Base-by-base conservation (phyloP, 108 stramenopile species). In the Discostella stelligeroides region DNA sequence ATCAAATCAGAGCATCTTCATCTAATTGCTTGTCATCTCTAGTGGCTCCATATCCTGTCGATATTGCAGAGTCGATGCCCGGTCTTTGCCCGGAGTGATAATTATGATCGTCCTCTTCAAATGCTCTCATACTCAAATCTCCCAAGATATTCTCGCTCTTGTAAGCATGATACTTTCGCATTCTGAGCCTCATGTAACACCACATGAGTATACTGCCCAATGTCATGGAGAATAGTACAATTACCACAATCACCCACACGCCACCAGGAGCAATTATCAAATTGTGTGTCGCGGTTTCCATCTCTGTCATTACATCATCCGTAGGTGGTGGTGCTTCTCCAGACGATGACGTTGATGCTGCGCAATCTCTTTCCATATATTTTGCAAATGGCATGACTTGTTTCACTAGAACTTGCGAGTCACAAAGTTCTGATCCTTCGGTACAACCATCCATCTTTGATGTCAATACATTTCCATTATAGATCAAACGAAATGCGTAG, bases 381-480 rank as follows among this genome's bases (percentile, higher is more conserved):
- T 60, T 70, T 1, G 85, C 85, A 60, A 90, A 82, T 39, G 77
- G 70, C 62, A 62, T 42, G 11, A 90, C 74, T 15, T 54, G 72
- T 15, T 72, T 51, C 13, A 78, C 47, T 28, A 91, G 63, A 11
- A 78, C 54, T 8, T 50, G 41, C 4, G 75, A 60, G 80, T 89
- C 91, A 49, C 91, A 92, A 54, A 92, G 62, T 2, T 92, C 87
- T 2, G 50, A 27, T 38, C 72, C 82, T 5, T 37, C 41, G 3
- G 57, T 72, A 66, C 91, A 92, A 13, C 73, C 84, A 37, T 84
- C 73, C 53, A 92, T 80, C 25, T 46, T 41, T 9, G 67, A 65
- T 21, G 92, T 93, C 68, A 87, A 60, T 0, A 88, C 84, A 23
- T 82, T 42, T 10, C 92, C 92, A 73, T 93, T 89, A 80, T 93